These are phyloP conservation scores for Lepidium aucheri DNA, from an alignment of 345 rosid genomes.

Conservation along the genomic window DNA sequence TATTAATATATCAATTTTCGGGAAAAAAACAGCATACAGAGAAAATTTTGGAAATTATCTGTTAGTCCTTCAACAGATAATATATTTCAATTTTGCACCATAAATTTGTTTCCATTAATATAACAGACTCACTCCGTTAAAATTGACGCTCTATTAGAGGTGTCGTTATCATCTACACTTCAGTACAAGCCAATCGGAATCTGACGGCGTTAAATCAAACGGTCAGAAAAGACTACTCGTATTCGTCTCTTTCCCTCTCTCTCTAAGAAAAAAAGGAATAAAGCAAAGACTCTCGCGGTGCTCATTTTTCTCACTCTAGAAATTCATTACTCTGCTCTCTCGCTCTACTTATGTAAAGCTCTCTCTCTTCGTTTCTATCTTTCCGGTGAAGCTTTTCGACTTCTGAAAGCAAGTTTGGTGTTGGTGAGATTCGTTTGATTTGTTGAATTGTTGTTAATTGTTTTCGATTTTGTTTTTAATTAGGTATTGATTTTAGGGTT, in stretches of 20 bases:
- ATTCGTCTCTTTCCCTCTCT: conserved; percentile 24
- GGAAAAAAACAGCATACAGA: too few species aligned
- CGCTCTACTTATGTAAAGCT: conserved; percentile 2
- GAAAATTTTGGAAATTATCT: too few species aligned
- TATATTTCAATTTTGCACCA: too few species aligned
- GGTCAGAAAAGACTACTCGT: conserved; percentile 46
- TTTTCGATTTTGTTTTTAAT: neutral
- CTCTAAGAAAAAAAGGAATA: neutral
- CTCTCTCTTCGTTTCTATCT: neutral
- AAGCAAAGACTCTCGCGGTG: conserved; percentile 8
- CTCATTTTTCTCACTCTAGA: conserved; percentile 6
- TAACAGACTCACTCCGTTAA: too few species aligned
- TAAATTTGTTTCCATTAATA: too few species aligned
- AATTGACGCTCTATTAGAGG: too few species aligned
- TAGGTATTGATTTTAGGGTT: neutral
- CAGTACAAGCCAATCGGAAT: neutral
- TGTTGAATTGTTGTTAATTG: neutral
- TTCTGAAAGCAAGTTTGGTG: conserved; percentile 14
- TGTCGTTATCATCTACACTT: too few species aligned
- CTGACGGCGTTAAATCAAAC: conserved; percentile 39
- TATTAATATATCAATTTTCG: too few species aligned
- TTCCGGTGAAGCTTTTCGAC: neutral
- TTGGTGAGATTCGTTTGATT: neutral
- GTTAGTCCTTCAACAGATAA: too few species aligned
- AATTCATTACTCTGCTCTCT: neutral